phyloP scores from a whole-genome alignment of 202 grass and related monocot genomes.

The Setaria italica region DNA sequence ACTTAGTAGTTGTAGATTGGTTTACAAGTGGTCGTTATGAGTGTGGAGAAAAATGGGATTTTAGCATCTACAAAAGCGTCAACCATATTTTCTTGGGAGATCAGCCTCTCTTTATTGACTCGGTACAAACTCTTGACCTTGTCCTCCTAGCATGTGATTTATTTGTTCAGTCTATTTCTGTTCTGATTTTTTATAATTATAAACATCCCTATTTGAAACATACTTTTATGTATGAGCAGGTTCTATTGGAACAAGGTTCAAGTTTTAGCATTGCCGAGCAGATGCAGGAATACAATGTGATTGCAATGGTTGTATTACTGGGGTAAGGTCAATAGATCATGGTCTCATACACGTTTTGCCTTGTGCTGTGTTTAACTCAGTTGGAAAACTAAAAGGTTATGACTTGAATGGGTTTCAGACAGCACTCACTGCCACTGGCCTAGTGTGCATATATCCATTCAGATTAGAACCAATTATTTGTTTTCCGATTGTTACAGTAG shows the following conservation, averaged over 20 bases:
- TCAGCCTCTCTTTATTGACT: slow-evolving; percentile 86
- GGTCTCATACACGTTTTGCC: not conserved
- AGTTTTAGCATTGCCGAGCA: slow-evolving; percentile 55
- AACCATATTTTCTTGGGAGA: slow-evolving; percentile 73
- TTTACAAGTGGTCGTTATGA: slow-evolving; percentile 90
- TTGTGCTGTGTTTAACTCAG: not conserved
- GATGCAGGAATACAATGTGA: slow-evolving; percentile 86
- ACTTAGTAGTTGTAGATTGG: slow-evolving; percentile 89
- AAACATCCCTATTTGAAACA: not conserved
- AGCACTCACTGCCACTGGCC: not conserved
- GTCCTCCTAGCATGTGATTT: slow-evolving; percentile 21
- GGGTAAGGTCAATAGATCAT: slow-evolving; percentile 57
- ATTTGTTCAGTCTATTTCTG: not conserved
- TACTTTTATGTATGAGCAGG: slow-evolving; percentile 55
- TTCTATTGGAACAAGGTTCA: slow-evolving; percentile 70
- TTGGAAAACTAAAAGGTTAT: not conserved
- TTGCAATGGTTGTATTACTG: slow-evolving; percentile 78
- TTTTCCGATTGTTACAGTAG: not conserved
- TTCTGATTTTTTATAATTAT: not conserved
- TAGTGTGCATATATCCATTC: not conserved
- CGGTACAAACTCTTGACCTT: slow-evolving; percentile 41
- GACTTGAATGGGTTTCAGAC: not conserved
- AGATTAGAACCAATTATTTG: not conserved
- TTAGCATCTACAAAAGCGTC: slow-evolving; percentile 70
- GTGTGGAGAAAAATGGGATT: slow-evolving; percentile 83